phyloP scores from a whole-genome alignment of 2,329 filamentous ascomycete species.

The Colletotrichum acutatum region DNA sequence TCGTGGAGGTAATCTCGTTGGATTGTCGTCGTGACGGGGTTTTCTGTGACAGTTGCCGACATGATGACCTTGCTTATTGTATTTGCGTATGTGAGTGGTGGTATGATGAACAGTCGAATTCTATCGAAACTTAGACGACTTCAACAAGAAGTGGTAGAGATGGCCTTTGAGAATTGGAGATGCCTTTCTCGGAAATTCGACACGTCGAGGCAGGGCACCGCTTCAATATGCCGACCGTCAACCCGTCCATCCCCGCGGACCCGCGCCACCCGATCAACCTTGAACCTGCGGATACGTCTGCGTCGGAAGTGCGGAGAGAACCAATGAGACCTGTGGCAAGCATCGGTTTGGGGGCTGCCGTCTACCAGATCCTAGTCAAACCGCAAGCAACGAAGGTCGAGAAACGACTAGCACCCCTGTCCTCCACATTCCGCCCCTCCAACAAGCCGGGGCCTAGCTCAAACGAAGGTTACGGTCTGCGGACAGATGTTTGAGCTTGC shows the following conservation, averaged over 20 bases:
- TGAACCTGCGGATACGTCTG: background rate
- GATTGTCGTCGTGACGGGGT: conserved; percentile 15
- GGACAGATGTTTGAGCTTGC: background rate
- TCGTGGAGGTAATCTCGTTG: conserved; percentile 29
- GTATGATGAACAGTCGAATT: background rate
- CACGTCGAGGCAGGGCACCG: background rate
- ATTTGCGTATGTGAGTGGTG: background rate
- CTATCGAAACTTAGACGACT: background rate
- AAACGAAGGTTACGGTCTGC: background rate
- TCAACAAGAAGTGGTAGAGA: background rate
- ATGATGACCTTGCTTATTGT: background rate
- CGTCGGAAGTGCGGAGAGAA: conserved; percentile 22
- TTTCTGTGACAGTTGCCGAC: conserved; percentile 28
- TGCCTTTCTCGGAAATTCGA: background rate
- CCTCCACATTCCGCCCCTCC: conserved; percentile 32
- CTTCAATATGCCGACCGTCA: conserved; percentile 31
- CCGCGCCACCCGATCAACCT: conserved; percentile 11
- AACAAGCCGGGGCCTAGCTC: background rate
- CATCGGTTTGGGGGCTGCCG: background rate
- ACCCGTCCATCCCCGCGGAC: conserved; percentile 1
- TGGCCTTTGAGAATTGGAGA: background rate
- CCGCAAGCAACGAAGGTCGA: background rate
- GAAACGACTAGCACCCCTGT: background rate
- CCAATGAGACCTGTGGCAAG: background rate
- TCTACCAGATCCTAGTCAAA: background rate